Conservation (phyloP, 2,329 filamentous ascomycete genomes). For the Penicillium brevicompactum region DNA sequence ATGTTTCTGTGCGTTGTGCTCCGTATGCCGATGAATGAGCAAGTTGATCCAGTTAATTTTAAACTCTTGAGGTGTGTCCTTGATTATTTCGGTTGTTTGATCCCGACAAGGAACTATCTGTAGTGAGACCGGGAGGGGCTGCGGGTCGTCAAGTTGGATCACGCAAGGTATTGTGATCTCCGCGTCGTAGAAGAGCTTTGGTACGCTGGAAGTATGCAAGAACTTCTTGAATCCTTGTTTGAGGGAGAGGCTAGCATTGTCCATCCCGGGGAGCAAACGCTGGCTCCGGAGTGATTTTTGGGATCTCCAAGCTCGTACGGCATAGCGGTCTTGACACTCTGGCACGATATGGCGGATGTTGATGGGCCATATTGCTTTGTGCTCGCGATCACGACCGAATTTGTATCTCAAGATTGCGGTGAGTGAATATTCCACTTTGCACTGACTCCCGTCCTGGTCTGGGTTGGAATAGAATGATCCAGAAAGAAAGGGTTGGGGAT, state of each 20-base stretch:
- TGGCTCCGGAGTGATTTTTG: constrained; percentile 22
- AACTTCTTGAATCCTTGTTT: constrained; percentile 37
- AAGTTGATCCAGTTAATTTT: constrained; percentile 19
- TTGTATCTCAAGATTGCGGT: constrained; percentile 29
- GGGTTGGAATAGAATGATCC: constrained; percentile 12
- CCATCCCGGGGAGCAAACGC: constrained; percentile 36
- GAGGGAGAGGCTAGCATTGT: constrained; percentile 32
- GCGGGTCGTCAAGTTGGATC: constrained; percentile 23
- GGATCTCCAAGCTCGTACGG: not conserved
- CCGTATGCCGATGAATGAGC: constrained; percentile 10
- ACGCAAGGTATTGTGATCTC: constrained; percentile 28
- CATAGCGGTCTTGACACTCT: not conserved
- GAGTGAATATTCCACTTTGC: constrained; percentile 42
- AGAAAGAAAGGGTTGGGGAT: constrained; percentile 9
- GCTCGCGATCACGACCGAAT: not conserved
- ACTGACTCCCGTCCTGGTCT: constrained; percentile 10
- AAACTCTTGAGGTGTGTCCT: constrained; percentile 11
- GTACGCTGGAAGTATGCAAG: constrained; percentile 38
- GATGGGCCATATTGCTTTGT: constrained; percentile 16
- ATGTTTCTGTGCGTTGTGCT: constrained; percentile 8
- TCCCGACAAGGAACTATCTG: constrained; percentile 5
- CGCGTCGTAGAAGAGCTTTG: constrained; percentile 29
- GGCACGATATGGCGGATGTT: constrained; percentile 12
- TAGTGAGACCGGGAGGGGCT: constrained; percentile 16
- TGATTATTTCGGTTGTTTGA: constrained; percentile 13